These are phyloP conservation scores for Fusarium pseudocircinatum DNA, from an alignment of 2,329 filamentous ascomycete species.

Conservation along the genomic window DNA sequence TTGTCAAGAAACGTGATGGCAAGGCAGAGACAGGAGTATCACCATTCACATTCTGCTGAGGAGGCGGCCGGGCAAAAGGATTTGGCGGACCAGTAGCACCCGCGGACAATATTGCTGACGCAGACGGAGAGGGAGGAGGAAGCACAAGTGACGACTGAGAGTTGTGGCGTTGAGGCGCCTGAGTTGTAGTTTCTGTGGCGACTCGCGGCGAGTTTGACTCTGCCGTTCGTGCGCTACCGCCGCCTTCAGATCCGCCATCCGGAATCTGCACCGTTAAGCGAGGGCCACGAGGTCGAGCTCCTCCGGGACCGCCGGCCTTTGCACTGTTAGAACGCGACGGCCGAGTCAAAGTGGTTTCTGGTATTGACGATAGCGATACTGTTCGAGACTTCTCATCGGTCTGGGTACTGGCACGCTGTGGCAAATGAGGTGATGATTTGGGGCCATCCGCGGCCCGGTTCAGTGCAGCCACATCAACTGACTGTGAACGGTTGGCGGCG, in stretches of 20 bases:
- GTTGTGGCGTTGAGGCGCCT: slow-evolving; percentile 60
- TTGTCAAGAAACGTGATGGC: slow-evolving; percentile 89
- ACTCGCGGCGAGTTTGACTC: slow-evolving; percentile 74
- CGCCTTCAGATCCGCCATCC: slow-evolving; percentile 83
- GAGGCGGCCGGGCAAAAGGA: slow-evolving; percentile 89
- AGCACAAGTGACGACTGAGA: slow-evolving; percentile 79
- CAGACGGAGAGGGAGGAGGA: slow-evolving; percentile 91
- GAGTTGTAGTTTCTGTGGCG: slow-evolving; percentile 66
- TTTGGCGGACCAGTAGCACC: slow-evolving; percentile 94
- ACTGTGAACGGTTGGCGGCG: slow-evolving; percentile 64
- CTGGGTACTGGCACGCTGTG: slow-evolving; percentile 60
- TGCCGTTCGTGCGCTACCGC: slow-evolving; percentile 69
- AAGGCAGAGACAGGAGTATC: slow-evolving; percentile 88
- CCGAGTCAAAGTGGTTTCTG: slow-evolving; percentile 72
- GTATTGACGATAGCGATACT: slow-evolving; percentile 67
- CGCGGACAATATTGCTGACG: slow-evolving; percentile 84
- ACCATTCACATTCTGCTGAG: slow-evolving; percentile 70
- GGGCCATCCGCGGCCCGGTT: slow-evolving; percentile 58
- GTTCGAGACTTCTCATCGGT: slow-evolving; percentile 57
- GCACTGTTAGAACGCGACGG: slow-evolving; percentile 83
- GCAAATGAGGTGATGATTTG: slow-evolving; percentile 68
- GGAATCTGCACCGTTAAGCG: slow-evolving; percentile 94
- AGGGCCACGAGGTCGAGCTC: slow-evolving; percentile 78
- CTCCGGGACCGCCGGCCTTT: slow-evolving; percentile 63
- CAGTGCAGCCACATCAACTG: slow-evolving; percentile 69